These are phyloP conservation scores for Hypoxylon trugodes DNA, from an alignment of 495 filamentous ascomycete genomes.

Conservation along the genomic window DNA sequence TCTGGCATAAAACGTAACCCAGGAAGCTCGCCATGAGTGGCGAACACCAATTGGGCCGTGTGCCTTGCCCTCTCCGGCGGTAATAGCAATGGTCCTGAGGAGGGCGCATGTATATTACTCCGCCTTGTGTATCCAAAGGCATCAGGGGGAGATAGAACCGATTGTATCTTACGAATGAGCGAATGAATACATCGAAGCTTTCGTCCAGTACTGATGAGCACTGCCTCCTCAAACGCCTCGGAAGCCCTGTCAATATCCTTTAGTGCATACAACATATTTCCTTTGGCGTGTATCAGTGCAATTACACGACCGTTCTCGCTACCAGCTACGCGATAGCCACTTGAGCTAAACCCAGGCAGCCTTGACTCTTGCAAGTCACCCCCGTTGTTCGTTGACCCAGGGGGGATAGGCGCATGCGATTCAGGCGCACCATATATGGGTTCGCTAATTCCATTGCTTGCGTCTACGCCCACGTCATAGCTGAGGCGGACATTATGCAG, in stretches of 20 bases:
- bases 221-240: constrained; percentile 92
- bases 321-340: constrained; percentile 85
- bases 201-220: constrained; percentile 84
- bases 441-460: not conserved
- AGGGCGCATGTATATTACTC: constrained; percentile 23
- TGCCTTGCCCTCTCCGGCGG: constrained; percentile 84
- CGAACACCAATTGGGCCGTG: constrained; percentile 86
- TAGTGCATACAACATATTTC: constrained; percentile 95
- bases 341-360: constrained; percentile 75
- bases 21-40: constrained; percentile 78
- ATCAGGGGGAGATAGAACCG: constrained; percentile 65
- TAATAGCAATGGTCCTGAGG: constrained; percentile 69
- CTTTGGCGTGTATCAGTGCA: constrained; percentile 92
- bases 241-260: constrained; percentile 86
- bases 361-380: constrained; percentile 59
- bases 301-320: constrained; percentile 94
- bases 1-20: constrained; percentile 80
- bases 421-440: constrained; percentile 6
- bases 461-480: constrained; percentile 1
- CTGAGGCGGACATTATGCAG: constrained; percentile 41
- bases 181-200: constrained; percentile 75
- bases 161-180: constrained; percentile 82
- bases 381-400: constrained; percentile 21
- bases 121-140: constrained; percentile 39
- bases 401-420: constrained; percentile 4